Evolutionary conservation across 352 stramenopile genomes (phyloP).

Genomic region (Phytophthora melonis): DNA sequence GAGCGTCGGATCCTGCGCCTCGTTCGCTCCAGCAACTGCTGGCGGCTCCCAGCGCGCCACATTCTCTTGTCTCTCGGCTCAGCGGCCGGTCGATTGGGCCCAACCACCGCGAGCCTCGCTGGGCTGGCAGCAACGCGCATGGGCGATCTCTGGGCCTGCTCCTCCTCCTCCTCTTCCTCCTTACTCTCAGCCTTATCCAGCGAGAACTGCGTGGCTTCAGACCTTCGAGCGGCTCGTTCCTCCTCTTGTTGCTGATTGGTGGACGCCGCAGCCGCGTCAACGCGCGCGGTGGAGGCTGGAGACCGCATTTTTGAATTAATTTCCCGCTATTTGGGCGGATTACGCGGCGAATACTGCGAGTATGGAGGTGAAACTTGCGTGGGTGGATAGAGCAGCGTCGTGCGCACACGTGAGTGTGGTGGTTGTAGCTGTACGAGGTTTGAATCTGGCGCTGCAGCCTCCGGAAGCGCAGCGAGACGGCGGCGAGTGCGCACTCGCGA

Average conservation of each 20-base stretch:
- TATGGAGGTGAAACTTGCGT: neutral
- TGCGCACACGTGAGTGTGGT: neutral
- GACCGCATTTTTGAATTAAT: conserved; percentile 22
- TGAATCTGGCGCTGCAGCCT: neutral
- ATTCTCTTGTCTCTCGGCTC: conserved; percentile 10
- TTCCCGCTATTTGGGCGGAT: neutral
- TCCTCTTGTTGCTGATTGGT: conserved; percentile 33
- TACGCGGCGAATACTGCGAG: conserved; percentile 6
- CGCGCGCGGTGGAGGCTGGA: conserved; percentile 5
- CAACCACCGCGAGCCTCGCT: neutral
- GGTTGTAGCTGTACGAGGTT: neutral
- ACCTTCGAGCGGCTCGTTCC: neutral
- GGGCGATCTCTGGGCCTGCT: conserved; percentile 6
- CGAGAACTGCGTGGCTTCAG: neutral
- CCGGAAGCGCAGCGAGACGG: neutral
- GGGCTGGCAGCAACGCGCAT: neutral
- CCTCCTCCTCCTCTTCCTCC: conserved; percentile 11
- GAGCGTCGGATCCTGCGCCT: conserved; percentile 21
- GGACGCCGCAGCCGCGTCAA: neutral
- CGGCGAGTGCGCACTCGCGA: conserved; percentile 8
- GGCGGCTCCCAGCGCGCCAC: conserved; percentile 12
- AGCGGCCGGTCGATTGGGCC: neutral
- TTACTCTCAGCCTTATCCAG: conserved; percentile 29
- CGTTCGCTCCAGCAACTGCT: conserved; percentile 25
- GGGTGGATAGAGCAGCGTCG: neutral